Evolutionary conservation across 148 eudicot genomes (phyloP), one percentile per base, ranked within the genome.

Genomic region (Heliosperma pusillum): DNA sequence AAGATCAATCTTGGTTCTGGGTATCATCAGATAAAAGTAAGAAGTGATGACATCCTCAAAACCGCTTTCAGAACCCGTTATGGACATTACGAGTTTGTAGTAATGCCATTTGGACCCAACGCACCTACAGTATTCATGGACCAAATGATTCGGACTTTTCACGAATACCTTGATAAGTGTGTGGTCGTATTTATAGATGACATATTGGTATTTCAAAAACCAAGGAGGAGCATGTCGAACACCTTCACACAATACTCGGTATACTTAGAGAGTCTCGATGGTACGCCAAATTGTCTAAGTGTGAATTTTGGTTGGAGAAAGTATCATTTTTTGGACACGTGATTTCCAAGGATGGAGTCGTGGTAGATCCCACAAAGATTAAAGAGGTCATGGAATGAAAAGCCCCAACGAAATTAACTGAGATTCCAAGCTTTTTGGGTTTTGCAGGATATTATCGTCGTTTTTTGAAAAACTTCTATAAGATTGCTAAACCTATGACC

Each of bases 41-140:
- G 1, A 1, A 2, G 0, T 17, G 25, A 15, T 4, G 66, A 36
- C 3, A 27, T 57, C 19, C 40, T 30, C n/a, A 73, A 73, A 27
- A 59, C 30, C 13, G 56, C 67, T 1, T 73, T 73, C 1, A 33
- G 36, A 1, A 60, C 76, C 6, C 24, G 52, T 5, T 64, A 73
- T 30, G 66, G 57, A 0, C 13, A 60, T 1, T 74, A 61, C 22
- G 69, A 74, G 24, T 45, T 66, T 56, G 12, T 44, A 1, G 69
- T 62, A 1, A 60, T 74, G 67, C 76, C 76, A 1, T 74, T 74
- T 17, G 71, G 77, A 5, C 44, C 60, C 16, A 74, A 74, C 29
- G 77, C 58, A 2, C 61, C 70, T 4, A 26, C 20, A 9, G 47
- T 59, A 1, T 74, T 74, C n/a, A 44, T 74, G 77, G 19, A 53